Percentiles rank a stretch among this genome's conserved stretches.
phyloP scores from a whole-genome alignment of 2,329 filamentous ascomycete genomes.

The Xylariaceae sp. region DNA sequence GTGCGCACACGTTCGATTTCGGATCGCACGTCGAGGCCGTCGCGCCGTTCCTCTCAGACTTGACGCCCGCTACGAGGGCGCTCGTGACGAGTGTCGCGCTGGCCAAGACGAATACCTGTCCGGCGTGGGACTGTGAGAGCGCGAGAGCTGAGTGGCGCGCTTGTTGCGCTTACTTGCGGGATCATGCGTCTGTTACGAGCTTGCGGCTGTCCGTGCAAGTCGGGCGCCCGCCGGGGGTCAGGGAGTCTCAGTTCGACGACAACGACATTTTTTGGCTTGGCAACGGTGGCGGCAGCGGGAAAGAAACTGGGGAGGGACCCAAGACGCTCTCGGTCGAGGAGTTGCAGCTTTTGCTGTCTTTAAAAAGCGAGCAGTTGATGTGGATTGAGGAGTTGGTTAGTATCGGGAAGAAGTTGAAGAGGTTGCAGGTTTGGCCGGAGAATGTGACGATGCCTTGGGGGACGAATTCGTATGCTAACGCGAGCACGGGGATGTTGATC shows the following conservation, averaged over 20 bases:
- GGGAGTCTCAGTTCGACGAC: no score
- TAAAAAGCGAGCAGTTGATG: not conserved
- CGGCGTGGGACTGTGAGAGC: conserved; percentile 45
- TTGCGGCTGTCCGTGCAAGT: conserved; percentile 52
- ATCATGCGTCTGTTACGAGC: conserved; percentile 35
- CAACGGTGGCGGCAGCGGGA: no score
- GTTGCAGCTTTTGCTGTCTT: not conserved
- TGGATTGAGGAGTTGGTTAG: not conserved
- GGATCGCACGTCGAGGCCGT: conserved; percentile 57
- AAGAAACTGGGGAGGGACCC: no score
- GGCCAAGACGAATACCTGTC: conserved; percentile 49
- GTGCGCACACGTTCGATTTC: conserved; percentile 55
- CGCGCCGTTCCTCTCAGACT: conserved; percentile 55
- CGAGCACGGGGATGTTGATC: not conserved
- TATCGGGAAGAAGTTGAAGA: not conserved
- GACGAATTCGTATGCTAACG: not conserved
- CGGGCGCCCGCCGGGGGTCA: conserved; percentile 44
- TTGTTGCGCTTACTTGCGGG: conserved; percentile 47
- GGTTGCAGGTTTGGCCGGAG: not conserved
- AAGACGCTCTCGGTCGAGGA: not conserved
- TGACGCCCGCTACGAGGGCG: conserved; percentile 45
- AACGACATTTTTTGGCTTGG: no score
- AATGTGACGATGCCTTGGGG: not conserved
- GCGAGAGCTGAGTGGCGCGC: conserved; percentile 52
- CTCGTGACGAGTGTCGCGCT: conserved; percentile 49